Evolutionary conservation across 805 yeast genomes (phyloP).

Genomic region (Zygosaccharomyces pseudorouxii): DNA sequence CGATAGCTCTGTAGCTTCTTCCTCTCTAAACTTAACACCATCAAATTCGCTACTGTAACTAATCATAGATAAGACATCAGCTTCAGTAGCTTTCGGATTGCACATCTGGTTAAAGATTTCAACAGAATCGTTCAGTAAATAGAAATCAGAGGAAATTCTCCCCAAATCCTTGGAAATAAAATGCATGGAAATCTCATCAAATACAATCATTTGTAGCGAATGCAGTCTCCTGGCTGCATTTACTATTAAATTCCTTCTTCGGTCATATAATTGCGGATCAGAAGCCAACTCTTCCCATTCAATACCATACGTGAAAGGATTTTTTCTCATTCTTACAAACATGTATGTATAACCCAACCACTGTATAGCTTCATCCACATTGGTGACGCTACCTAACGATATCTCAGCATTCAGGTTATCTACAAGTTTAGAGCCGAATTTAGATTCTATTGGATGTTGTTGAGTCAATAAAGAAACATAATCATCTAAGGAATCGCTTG

Average conservation of each 20-base stretch:
- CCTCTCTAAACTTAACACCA: constrained; percentile 80
- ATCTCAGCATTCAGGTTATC: constrained; percentile 97
- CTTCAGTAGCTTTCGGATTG: constrained; percentile 83
- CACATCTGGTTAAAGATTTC: constrained; percentile 85
- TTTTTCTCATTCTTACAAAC: constrained; percentile 89
- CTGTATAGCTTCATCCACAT: constrained; percentile 86
- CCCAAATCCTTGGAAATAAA: constrained; percentile 87
- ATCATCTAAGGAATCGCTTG: constrained; percentile 76
- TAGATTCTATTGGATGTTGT: constrained; percentile 94
- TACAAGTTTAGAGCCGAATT: constrained; percentile 66
- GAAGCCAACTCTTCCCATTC: constrained; percentile 79
- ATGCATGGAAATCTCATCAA: constrained; percentile 77
- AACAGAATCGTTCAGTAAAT: constrained; percentile 74
- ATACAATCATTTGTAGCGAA: constrained; percentile 85
- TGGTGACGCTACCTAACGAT: constrained; percentile 91
- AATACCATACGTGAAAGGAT: constrained; percentile 88
- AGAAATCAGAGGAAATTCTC: constrained; percentile 90
- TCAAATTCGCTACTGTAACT: constrained; percentile 94
- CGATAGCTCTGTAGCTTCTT: constrained; percentile 73
- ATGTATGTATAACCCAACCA: constrained; percentile 98
- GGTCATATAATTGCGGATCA: constrained; percentile 73
- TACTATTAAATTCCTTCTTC: constrained; percentile 70
- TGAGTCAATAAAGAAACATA: constrained; percentile 85
- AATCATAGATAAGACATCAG: constrained; percentile 82
- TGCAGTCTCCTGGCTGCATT: constrained; percentile 83